phyloP scores from a whole-genome alignment of 73 alveolate species.

The Uronychia setigera region DNA sequence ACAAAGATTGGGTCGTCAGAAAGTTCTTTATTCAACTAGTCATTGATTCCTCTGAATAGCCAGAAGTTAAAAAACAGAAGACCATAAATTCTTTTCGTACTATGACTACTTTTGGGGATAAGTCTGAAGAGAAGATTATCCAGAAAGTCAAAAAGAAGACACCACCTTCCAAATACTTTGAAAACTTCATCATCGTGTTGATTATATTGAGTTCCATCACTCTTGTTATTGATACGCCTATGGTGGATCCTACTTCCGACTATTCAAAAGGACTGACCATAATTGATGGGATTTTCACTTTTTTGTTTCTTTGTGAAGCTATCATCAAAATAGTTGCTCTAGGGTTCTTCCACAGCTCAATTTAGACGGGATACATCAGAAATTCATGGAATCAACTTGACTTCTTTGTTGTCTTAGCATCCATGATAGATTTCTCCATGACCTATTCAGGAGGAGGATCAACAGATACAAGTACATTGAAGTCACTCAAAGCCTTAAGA shows the following conservation, averaged over 20 bases:
- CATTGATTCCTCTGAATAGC: background rate
- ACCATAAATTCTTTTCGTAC: no score
- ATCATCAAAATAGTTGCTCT: constrained; percentile 27
- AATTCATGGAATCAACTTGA: constrained; percentile 28
- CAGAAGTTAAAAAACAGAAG: background rate
- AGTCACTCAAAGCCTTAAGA: constrained; percentile 55
- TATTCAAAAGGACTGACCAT: background rate
- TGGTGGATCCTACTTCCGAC: constrained; percentile 7
- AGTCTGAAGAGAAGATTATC: background rate
- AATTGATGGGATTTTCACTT: constrained; percentile 14
- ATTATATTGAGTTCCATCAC: constrained; percentile 54
- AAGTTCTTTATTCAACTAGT: background rate
- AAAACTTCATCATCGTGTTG: constrained; percentile 28
- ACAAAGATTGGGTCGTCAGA: background rate
- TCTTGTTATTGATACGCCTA: constrained; percentile 44
- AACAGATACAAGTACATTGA: constrained; percentile 2
- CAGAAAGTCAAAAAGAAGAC: background rate
- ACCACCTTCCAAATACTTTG: constrained; percentile 20
- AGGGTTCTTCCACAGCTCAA: constrained; percentile 12
- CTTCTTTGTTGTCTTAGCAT: constrained; percentile 26
- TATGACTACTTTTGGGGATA: background rate
- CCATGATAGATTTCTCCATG: background rate
- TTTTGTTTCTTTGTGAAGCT: constrained; percentile 23
- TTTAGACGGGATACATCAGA: constrained; percentile 1
- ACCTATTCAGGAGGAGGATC: background rate